These are phyloP conservation scores for Collybia mongolica DNA, from an alignment of 768 basidiomycete genomes.

Conservation along the genomic window DNA sequence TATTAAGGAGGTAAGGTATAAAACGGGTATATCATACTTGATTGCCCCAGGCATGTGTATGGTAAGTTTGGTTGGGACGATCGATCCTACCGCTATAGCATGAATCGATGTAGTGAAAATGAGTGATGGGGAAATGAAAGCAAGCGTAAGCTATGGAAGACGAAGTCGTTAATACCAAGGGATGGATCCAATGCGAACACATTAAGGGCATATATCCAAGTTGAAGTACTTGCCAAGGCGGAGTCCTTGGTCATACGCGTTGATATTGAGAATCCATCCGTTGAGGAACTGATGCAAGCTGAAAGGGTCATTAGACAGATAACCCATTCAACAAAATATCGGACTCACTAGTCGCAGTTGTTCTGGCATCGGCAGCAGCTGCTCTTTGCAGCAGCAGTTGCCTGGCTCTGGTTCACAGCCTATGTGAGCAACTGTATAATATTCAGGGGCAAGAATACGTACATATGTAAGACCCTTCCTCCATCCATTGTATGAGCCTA, in stretches of 20 bases:
- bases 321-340: conserved; percentile 1
- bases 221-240: conserved; percentile 70
- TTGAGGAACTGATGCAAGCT: conserved; percentile 73
- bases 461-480: conserved; percentile 55
- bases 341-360: conserved; percentile 83
- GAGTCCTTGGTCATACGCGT: conserved; percentile 43
- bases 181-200: too few species aligned
- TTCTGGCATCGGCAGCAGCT: conserved; percentile 73
- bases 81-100: conserved; percentile 2
- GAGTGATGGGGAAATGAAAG: conserved; percentile 4
- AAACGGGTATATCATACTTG: conserved; percentile 5
- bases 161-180: too few species aligned
- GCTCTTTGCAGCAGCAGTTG: conserved; percentile 54
- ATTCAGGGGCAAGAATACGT: conserved; percentile 12
- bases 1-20: conserved; percentile 6
- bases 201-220: conserved; percentile 39
- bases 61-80: too few species aligned
- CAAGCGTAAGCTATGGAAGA: too few species aligned
- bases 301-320: conserved; percentile 4
- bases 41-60: conserved; percentile 3
- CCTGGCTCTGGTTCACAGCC: conserved; percentile 36
- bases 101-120: neutral
- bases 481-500: conserved; percentile 85
- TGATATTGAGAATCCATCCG: conserved; percentile 63
- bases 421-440: neutral